Percentiles rank a stretch among this genome's conserved stretches.
These are phyloP conservation scores for Huiozyma naganishii DNA, from an alignment of 805 yeast genomes.

Conservation along the genomic window DNA sequence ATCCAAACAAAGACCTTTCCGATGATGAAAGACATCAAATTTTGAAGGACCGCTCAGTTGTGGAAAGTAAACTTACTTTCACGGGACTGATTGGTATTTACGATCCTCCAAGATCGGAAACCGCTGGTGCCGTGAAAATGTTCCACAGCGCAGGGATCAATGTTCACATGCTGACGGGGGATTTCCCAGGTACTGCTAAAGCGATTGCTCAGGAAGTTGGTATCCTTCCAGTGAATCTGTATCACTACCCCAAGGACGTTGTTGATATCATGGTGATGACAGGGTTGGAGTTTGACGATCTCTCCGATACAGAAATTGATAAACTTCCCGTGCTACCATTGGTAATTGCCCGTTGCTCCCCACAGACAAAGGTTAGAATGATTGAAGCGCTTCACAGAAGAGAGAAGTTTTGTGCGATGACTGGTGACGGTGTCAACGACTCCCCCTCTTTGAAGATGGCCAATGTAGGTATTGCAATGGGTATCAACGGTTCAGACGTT, in stretches of 20 bases:
- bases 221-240: conserved; percentile 52
- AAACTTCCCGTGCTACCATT: conserved; percentile 69
- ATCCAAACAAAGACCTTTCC: conserved; percentile 27
- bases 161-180: conserved; percentile 97
- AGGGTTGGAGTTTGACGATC: conserved; percentile 69
- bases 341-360: conserved; percentile 89
- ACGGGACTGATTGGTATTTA: conserved; percentile 89
- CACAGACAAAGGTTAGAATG: conserved; percentile 84
- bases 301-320: conserved; percentile 61
- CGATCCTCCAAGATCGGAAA: conserved; percentile 93
- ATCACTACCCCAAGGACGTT: conserved; percentile 27
- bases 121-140: conserved; percentile 58
- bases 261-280: conserved; percentile 60
- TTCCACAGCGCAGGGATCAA: conserved; percentile 89
- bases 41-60: conserved; percentile 24
- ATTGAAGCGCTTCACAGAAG: conserved; percentile 81
- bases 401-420: conserved; percentile 94
- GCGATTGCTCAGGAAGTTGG: conserved; percentile 87
- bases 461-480: conserved; percentile 93
- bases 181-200: conserved; percentile 74
- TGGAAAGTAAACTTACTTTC: conserved; percentile 57
- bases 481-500: conserved; percentile 89
- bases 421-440: conserved; percentile 98
- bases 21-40: conserved; percentile 19
- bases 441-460: conserved; percentile 95